Conservation (phyloP, 441 rosid species). For the Francoa sonchifolia region DNA sequence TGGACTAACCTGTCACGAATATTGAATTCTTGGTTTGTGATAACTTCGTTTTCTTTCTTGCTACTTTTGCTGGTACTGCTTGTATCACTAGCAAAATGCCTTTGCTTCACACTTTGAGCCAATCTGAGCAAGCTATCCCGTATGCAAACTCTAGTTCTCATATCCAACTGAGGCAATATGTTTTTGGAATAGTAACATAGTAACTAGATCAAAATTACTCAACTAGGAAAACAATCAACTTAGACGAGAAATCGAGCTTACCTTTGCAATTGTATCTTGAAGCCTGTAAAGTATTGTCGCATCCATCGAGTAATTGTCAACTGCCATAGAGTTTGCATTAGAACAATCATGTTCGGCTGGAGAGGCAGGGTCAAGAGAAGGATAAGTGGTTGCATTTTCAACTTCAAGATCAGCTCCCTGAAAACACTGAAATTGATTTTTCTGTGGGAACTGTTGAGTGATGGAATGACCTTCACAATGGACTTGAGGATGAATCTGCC, state of each 20-base stretch:
- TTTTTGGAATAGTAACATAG: slow-evolving; percentile 13
- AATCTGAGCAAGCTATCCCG: slow-evolving; percentile 95
- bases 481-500: slow-evolving; percentile 47
- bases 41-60: slow-evolving; percentile 38
- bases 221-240: slow-evolving; percentile 15
- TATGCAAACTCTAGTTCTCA: slow-evolving; percentile 56
- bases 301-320: slow-evolving; percentile 34
- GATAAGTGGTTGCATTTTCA: slow-evolving; percentile 32
- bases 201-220: slow-evolving; percentile 15
- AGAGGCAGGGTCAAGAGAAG: slow-evolving; percentile 45
- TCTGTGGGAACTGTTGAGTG: slow-evolving; percentile 28
- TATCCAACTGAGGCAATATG: slow-evolving; percentile 56
- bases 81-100: slow-evolving; percentile 50
- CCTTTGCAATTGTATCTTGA: slow-evolving; percentile 74
- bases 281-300: slow-evolving; percentile 49
- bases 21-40: slow-evolving; percentile 27
- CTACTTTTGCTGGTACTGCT: slow-evolving; percentile 37
- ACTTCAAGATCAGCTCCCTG: slow-evolving; percentile 31
- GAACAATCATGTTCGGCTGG: slow-evolving; percentile 50
- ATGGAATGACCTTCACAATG: slow-evolving; percentile 30
- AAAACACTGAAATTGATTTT: slow-evolving; percentile 33
- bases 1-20: slow-evolving; percentile 42
- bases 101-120: slow-evolving; percentile 72
- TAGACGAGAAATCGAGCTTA: slow-evolving; percentile 19
- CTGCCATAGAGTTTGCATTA: slow-evolving; percentile 29